phyloP scores from a whole-genome alignment of 345 rosid species.

The Euphorbia peplus region DNA sequence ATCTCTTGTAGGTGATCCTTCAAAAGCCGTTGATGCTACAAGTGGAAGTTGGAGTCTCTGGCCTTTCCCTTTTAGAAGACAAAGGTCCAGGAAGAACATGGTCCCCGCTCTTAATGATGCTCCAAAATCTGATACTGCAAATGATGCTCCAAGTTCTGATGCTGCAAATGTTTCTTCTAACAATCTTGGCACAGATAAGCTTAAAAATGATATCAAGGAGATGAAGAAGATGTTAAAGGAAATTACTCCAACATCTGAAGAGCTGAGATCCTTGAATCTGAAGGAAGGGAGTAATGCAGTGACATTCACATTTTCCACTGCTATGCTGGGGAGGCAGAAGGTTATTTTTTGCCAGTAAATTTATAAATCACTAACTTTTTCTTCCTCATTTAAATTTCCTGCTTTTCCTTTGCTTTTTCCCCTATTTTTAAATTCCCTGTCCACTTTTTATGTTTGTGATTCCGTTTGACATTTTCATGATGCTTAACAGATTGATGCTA shows the following conservation, averaged over 20 bases:
- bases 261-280: conserved; percentile 71
- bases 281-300: conserved; percentile 73
- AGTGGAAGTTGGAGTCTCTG: conserved; percentile 81
- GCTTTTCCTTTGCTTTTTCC: background rate
- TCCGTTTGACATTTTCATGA: conserved; percentile 4
- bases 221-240: conserved; percentile 55
- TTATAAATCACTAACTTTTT: background rate
- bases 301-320: conserved; percentile 80
- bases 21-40: conserved; percentile 32
- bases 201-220: conserved; percentile 29
- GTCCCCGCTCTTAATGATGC: conserved; percentile 29
- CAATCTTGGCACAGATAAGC: conserved; percentile 27
- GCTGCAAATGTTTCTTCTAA: conserved; percentile 30
- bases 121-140: conserved; percentile 30
- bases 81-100: conserved; percentile 37
- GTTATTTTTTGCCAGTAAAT: conserved; percentile 30
- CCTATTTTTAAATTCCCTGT: background rate
- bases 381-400: background rate
- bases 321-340: conserved; percentile 91
- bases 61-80: conserved; percentile 67
- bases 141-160: conserved; percentile 26
- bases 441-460: conserved; percentile 13
- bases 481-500: conserved; percentile 74
- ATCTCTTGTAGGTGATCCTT: conserved; percentile 36
- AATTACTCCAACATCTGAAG: conserved; percentile 80